phyloP scores from a whole-genome alignment of 768 basidiomycete genomes.

The Termitomyces sp. region DNA sequence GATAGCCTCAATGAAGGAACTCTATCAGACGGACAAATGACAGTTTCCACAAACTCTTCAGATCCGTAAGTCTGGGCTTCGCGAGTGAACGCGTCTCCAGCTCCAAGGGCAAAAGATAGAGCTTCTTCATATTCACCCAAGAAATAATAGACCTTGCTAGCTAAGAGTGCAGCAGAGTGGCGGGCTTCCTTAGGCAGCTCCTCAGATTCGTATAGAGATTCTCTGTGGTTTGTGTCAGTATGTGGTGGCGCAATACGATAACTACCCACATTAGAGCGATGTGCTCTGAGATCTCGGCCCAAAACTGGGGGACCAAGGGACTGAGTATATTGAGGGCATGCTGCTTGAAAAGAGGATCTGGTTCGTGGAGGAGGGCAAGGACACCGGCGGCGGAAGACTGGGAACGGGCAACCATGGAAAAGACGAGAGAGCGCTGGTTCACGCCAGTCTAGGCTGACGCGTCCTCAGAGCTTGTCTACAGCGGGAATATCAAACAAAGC shows the following conservation, averaged over 20 bases:
- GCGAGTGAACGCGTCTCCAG: conserved; percentile 81
- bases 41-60: conserved; percentile 91
- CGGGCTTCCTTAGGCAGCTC: conserved; percentile 73
- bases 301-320: conserved; percentile 88
- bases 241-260: conserved; percentile 12
- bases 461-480: conserved; percentile 32
- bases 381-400: conserved; percentile 88
- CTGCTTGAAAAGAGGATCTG: conserved; percentile 82
- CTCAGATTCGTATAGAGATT: conserved; percentile 84
- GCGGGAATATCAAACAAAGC: conserved; percentile 25
- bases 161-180: conserved; percentile 83
- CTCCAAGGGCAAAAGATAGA: conserved; percentile 90
- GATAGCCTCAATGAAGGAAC: not conserved
- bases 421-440: conserved; percentile 16
- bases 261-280: conserved; percentile 79
- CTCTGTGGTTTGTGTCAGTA: conserved; percentile 47
- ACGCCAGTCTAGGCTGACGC: conserved; percentile 39
- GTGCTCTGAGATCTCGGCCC: conserved; percentile 98
- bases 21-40: conserved; percentile 70
- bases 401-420: conserved; percentile 62
- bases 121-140: conserved; percentile 95
- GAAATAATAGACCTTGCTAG: conserved; percentile 99
- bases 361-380: conserved; percentile 88
- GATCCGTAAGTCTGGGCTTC: conserved; percentile 62
- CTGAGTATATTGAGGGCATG: conserved; percentile 87